These are phyloP conservation scores for Solanum pimpinellifolium DNA, from an alignment of 257 asterid genomes.

Conservation along the genomic window DNA sequence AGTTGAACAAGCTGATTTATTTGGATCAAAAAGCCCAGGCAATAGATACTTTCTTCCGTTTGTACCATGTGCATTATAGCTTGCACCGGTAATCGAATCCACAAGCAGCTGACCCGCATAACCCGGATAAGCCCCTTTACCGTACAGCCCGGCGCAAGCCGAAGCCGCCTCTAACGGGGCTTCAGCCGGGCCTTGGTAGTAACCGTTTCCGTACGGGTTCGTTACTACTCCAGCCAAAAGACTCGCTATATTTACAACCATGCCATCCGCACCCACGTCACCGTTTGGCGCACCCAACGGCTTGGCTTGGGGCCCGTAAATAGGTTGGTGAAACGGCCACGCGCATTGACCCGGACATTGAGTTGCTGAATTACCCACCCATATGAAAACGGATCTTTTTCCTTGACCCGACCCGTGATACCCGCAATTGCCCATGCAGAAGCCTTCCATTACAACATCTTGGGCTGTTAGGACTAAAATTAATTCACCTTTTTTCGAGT, in stretches of 20 bases:
- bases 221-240: constrained; percentile 59
- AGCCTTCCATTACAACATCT: constrained; percentile 47
- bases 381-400: constrained; percentile 36
- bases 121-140: constrained; percentile 68
- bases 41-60: constrained; percentile 45
- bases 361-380: constrained; percentile 57
- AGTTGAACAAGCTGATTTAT: constrained; percentile 46
- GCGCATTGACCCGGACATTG: constrained; percentile 68
- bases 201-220: constrained; percentile 66
- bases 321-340: constrained; percentile 75
- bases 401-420: constrained; percentile 43
- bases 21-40: constrained; percentile 57
- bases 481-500: constrained; percentile 31
- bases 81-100: constrained; percentile 52
- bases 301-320: constrained; percentile 60
- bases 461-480: constrained; percentile 45
- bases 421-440: constrained; percentile 53
- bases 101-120: constrained; percentile 57
- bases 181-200: constrained; percentile 49
- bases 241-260: constrained; percentile 38
- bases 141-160: constrained; percentile 73
- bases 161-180: constrained; percentile 66
- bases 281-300: constrained; percentile 56
- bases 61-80: constrained; percentile 63
- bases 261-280: constrained; percentile 58